Conservation (phyloP, 2,329 filamentous ascomycete genomes). For the Penicillium sp. region DNA sequence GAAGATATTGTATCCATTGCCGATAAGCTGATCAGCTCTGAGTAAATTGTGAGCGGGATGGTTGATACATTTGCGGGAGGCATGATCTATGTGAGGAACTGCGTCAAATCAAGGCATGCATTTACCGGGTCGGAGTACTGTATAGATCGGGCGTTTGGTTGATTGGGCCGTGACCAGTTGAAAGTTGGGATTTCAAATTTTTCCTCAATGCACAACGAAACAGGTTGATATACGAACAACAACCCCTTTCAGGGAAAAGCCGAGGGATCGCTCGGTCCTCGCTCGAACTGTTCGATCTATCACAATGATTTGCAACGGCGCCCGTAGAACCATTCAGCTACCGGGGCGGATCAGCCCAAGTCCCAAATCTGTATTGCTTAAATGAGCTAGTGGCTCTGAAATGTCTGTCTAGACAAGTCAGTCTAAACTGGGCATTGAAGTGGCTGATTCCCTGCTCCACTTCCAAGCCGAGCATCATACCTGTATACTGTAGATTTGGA, state of each 20-base stretch:
- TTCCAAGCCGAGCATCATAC: not conserved
- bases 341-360: conserved; percentile 6
- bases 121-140: not conserved
- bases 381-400: not conserved
- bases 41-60: conserved; percentile 13
- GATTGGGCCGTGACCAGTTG: not conserved
- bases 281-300: conserved; percentile 9
- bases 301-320: conserved; percentile 20
- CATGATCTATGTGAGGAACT: not conserved
- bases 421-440: not conserved
- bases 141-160: conserved; percentile 7
- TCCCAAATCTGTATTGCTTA: conserved; percentile 5
- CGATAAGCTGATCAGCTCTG: conserved; percentile 52
- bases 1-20: conserved; percentile 86
- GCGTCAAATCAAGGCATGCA: not conserved
- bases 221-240: not conserved
- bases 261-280: not conserved
- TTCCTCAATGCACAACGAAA: not conserved
- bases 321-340: conserved; percentile 1
- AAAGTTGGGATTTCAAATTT: not conserved
- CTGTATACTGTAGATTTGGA: not conserved
- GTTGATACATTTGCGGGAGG: not conserved
- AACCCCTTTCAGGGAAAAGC: not conserved
- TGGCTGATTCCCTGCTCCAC: not conserved
- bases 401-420: not conserved